Conservation (phyloP, 257 asterid genomes). For the Jacaranda mimosifolia region DNA sequence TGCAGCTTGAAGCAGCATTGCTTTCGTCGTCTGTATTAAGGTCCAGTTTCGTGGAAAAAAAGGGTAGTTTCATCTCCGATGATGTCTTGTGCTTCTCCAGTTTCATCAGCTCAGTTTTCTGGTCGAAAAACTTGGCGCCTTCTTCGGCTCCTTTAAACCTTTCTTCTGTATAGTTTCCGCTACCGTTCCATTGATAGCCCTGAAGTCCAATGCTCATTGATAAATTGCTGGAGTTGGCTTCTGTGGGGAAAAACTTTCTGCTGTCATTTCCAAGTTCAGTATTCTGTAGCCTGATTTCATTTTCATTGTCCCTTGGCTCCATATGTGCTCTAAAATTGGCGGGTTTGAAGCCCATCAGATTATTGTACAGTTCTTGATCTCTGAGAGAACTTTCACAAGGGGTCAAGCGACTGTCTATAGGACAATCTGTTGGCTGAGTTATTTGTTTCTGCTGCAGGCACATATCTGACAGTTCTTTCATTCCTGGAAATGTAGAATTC, state of each 20-base stretch:
- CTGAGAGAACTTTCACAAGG: constrained; percentile 62
- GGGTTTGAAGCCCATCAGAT: constrained; percentile 47
- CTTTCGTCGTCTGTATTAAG: constrained; percentile 65
- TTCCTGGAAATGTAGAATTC: constrained; percentile 60
- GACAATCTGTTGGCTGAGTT: constrained; percentile 61
- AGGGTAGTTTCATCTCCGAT: constrained; percentile 52
- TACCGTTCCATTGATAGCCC: constrained; percentile 53
- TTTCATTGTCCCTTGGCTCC: constrained; percentile 25
- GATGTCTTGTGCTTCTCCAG: constrained; percentile 49
- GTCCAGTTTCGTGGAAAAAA: constrained; percentile 64
- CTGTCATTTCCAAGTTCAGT: constrained; percentile 49
- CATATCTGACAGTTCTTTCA: constrained; percentile 54
- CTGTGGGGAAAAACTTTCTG: constrained; percentile 39
- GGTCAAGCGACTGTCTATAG: constrained; percentile 74
- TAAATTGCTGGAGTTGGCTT: constrained; percentile 48
- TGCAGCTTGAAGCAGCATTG: constrained; percentile 60
- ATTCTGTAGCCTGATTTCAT: constrained; percentile 41
- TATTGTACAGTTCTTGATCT: constrained; percentile 61
- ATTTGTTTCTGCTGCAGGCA: constrained; percentile 54
- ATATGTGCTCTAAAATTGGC: constrained; percentile 42
- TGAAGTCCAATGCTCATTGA: constrained; percentile 77
- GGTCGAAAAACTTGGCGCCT: constrained; percentile 31
- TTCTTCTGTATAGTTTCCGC: constrained; percentile 42
- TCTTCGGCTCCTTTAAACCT: constrained; percentile 32
- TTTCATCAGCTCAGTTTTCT: constrained; percentile 29